A percentile compares a stretch with the other conserved stretches of the same genome.
phyloP scores from a whole-genome alignment of 257 asterid species.

The Craterostigma plantagineum region DNA sequence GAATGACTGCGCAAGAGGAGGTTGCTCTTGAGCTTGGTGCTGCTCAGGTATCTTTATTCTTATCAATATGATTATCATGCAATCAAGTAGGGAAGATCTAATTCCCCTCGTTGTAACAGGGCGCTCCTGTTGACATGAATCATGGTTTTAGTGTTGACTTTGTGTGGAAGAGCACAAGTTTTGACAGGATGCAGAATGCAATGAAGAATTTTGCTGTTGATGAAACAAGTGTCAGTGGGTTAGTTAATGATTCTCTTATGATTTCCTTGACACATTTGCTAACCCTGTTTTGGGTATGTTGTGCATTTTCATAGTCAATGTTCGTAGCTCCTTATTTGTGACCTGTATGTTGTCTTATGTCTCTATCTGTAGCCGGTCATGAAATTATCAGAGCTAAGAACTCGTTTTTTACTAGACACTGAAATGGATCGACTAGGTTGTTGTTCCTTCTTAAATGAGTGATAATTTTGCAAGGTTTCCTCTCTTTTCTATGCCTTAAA shows the following conservation, averaged over 20 bases:
- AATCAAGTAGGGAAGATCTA: conserved; percentile 5
- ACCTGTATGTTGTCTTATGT: neutral
- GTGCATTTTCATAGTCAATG: too few species aligned
- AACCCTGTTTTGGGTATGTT: too few species aligned
- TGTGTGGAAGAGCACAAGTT: conserved; percentile 99
- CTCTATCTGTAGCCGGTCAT: too few species aligned
- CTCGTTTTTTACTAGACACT: too few species aligned
- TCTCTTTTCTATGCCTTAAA: too few species aligned
- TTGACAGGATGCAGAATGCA: conserved; percentile 98
- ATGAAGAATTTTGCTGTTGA: conserved; percentile 97
- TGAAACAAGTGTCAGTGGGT: conserved; percentile 99
- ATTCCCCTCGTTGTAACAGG: conserved; percentile 27
- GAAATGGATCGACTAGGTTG: too few species aligned
- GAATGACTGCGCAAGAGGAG: conserved; percentile 92
- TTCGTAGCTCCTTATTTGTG: too few species aligned
- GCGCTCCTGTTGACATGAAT: conserved; percentile 76
- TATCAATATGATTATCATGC: conserved; percentile 2
- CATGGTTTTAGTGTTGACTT: conserved; percentile 94
- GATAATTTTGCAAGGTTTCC: too few species aligned
- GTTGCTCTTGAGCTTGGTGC: conserved; percentile 98
- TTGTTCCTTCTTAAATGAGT: too few species aligned
- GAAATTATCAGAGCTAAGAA: too few species aligned
- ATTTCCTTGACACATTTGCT: neutral
- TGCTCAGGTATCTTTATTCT: conserved; percentile 40
- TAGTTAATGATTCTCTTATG: conserved; percentile 13